Conservation (phyloP, 1,284 basidiomycete species). For the Rhodotorula mucilaginosa region DNA sequence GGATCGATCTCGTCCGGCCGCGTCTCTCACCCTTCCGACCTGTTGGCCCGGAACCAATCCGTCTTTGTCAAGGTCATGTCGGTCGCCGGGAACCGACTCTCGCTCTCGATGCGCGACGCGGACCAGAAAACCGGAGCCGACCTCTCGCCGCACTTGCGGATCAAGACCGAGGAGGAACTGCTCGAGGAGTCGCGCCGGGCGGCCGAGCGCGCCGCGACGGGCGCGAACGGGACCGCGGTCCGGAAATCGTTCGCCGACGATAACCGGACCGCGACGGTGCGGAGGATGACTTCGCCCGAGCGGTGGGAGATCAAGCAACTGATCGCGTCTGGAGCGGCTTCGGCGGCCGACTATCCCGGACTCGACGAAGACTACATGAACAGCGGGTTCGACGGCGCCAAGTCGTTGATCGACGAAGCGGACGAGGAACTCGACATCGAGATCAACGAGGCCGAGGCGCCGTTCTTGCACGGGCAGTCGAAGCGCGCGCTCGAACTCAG, state of each 20-base stretch:
- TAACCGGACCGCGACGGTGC: slow-evolving; percentile 61
- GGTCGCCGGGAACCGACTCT: slow-evolving; percentile 72
- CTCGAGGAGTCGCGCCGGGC: slow-evolving; percentile 67
- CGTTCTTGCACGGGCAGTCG: slow-evolving; percentile 94
- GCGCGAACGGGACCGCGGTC: slow-evolving; percentile 54
- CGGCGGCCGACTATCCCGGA: slow-evolving; percentile 92
- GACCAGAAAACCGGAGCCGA: slow-evolving; percentile 88
- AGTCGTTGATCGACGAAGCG: slow-evolving; percentile 60
- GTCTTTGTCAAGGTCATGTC: slow-evolving; percentile 97
- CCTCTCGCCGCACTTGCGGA: slow-evolving; percentile 85
- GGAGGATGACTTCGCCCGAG: slow-evolving; percentile 91
- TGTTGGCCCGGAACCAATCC: slow-evolving; percentile 75
- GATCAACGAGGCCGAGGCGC: slow-evolving; percentile 92
- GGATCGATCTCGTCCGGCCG: slow-evolving; percentile 76
- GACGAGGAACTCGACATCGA: slow-evolving; percentile 98
- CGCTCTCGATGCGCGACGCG: slow-evolving; percentile 96
- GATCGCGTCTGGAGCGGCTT: slow-evolving; percentile 89
- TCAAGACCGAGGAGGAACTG: slow-evolving; percentile 88
- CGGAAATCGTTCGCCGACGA: slow-evolving; percentile 52
- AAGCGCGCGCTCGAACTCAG: slow-evolving; percentile 92
- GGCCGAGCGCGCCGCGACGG: slow-evolving; percentile 60
- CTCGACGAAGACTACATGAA: slow-evolving; percentile 85
- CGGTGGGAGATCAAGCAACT: slow-evolving; percentile 99
- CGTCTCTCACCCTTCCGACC: slow-evolving; percentile 80
- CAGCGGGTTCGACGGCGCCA: slow-evolving; percentile 50